A percentile compares a stretch with the other conserved stretches of the same genome.
Evolutionary conservation across 805 yeast species (phyloP).

Genomic region (Candida easanensis): DNA sequence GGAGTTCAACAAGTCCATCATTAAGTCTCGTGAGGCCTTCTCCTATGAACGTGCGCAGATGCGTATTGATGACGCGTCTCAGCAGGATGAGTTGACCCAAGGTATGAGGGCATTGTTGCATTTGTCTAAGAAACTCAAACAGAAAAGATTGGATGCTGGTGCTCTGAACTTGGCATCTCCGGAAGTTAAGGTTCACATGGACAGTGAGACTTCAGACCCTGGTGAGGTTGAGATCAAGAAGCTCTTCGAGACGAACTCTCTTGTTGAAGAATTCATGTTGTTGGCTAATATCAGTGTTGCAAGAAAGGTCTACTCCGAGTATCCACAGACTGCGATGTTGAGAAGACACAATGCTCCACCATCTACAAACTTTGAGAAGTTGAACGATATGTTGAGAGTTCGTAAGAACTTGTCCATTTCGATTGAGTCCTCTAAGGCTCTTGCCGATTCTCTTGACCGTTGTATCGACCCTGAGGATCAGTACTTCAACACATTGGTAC

Average conservation of each 20-base stretch:
- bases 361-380: conserved; percentile 81
- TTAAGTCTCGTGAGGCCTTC: conserved; percentile 89
- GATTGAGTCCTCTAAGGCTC: conserved; percentile 80
- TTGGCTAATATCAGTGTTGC: conserved; percentile 97
- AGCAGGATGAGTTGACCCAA: conserved; percentile 79
- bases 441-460: conserved; percentile 90
- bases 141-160: conserved; percentile 87
- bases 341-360: conserved; percentile 99
- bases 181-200: conserved; percentile 96
- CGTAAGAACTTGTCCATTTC: conserved; percentile 75
- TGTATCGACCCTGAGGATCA: conserved; percentile 82
- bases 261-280: conserved; percentile 98
- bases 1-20: conserved; percentile 81
- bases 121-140: conserved; percentile 82
- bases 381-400: conserved; percentile 84
- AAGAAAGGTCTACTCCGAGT: conserved; percentile 83
- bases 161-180: conserved; percentile 97
- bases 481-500: conserved; percentile 86
- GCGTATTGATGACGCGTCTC: conserved; percentile 75
- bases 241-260: conserved; percentile 84
- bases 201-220: conserved; percentile 95
- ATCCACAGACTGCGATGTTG: conserved; percentile 97
- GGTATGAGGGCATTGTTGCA: conserved; percentile 82
- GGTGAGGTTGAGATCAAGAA: conserved; percentile 91
- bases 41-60: conserved; percentile 91